phyloP scores from a whole-genome alignment of 2,329 filamentous ascomycete species.

The Eutypa lata region DNA sequence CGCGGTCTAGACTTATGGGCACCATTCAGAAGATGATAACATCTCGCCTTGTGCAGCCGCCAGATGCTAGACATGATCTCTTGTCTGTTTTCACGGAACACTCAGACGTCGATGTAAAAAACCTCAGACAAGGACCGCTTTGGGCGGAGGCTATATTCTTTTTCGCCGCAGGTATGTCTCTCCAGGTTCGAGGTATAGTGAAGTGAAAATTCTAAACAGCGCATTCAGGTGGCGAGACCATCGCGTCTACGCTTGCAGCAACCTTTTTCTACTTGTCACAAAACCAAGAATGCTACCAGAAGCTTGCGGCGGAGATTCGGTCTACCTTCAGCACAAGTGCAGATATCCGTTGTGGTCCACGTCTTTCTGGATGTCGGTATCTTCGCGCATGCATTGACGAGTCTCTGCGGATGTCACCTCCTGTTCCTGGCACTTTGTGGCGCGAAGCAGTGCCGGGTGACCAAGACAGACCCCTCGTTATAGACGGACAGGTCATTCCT shows the following conservation, averaged over 20 bases:
- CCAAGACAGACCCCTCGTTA: conserved; percentile 7
- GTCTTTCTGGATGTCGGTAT: conserved; percentile 35
- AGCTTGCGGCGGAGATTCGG: conserved; percentile 28
- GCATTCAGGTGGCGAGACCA: conserved; percentile 21
- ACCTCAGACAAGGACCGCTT: conserved; percentile 1
- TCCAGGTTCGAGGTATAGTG: too few species aligned
- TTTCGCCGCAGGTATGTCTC: conserved; percentile 4
- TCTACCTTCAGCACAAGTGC: conserved; percentile 28
- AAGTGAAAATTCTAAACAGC: background rate
- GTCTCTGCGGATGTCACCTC: conserved; percentile 41
- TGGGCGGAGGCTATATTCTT: conserved; percentile 9
- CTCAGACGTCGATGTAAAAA: background rate
- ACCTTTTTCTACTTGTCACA: conserved; percentile 33
- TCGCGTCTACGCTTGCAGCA: conserved; percentile 28
- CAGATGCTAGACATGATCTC: conserved; percentile 7
- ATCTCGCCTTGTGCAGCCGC: conserved; percentile 4
- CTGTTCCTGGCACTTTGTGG: conserved; percentile 31
- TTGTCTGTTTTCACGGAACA: conserved; percentile 4
- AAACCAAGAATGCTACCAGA: conserved; percentile 23
- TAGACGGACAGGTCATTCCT: conserved; percentile 27
- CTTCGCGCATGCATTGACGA: conserved; percentile 46
- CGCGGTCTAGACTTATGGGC: background rate
- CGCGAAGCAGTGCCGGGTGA: conserved; percentile 17
- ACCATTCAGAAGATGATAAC: conserved; percentile 6
- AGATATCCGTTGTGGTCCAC: conserved; percentile 25